Evolutionary conservation across 108 stramenopile species (phyloP).

Genomic region (Phaeodactylum tricornutum): DNA sequence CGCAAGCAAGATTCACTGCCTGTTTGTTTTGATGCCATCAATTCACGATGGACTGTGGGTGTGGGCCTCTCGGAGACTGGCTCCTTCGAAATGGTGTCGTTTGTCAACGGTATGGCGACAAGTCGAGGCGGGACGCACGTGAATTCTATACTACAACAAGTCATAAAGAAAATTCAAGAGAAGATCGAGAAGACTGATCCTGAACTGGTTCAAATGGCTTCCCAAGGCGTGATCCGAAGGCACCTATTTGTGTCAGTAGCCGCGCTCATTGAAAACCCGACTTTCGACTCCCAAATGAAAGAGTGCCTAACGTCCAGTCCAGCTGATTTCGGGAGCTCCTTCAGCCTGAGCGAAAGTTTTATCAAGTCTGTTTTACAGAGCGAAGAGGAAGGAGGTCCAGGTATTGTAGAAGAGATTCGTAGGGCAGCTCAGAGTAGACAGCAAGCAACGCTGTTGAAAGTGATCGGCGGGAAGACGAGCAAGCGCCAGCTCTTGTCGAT

Average conservation of each 20-base stretch:
- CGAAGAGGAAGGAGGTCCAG: slow-evolving; percentile 48
- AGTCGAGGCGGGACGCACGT: slow-evolving; percentile 85
- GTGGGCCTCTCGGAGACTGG: slow-evolving; percentile 47
- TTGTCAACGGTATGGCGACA: slow-evolving; percentile 89
- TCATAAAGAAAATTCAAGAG: slow-evolving; percentile 58
- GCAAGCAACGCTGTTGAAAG: slow-evolving; percentile 53
- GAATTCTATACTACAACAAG: slow-evolving; percentile 54
- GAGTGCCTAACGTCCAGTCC: slow-evolving; percentile 86
- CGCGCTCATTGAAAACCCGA: slow-evolving; percentile 91
- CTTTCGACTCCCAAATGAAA: slow-evolving; percentile 99
- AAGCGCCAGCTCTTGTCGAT: slow-evolving; percentile 56
- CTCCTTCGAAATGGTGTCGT: slow-evolving; percentile 57
- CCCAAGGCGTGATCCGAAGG: slow-evolving; percentile 67
- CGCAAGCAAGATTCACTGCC: slow-evolving; percentile 31
- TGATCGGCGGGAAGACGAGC: slow-evolving; percentile 50
- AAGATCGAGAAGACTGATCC: slow-evolving; percentile 37
- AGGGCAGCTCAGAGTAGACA: slow-evolving; percentile 41
- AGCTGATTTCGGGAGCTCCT: slow-evolving; percentile 63
- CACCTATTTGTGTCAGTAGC: slow-evolving; percentile 92
- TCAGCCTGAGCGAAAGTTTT: slow-evolving; percentile 30
- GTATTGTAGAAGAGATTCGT: slow-evolving; percentile 63
- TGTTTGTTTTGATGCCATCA: slow-evolving; percentile 56
- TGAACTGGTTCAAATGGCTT: slow-evolving; percentile 31
- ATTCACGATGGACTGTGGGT: slow-evolving; percentile 66
- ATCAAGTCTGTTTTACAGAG: slow-evolving; percentile 34